Percentiles rank a stretch among this genome's conserved stretches.
phyloP scores from a whole-genome alignment of 768 basidiomycete species.

The Termitomyces sp. region DNA sequence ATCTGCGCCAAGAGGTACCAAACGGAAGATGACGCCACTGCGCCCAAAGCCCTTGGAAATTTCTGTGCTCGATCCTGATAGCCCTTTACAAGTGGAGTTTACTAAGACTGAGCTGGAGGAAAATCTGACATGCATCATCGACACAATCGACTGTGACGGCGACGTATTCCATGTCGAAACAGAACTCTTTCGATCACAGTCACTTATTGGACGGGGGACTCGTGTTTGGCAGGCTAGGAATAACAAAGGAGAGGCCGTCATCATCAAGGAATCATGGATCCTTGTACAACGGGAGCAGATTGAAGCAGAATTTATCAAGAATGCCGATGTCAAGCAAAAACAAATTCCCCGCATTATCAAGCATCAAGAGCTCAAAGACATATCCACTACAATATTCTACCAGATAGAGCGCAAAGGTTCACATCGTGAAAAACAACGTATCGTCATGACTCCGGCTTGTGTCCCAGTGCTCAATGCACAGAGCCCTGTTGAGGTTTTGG shows the following conservation, averaged over 20 bases:
- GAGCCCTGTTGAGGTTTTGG: neutral
- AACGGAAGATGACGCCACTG: neutral
- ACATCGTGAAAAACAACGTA: neutral
- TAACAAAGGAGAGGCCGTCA: neutral
- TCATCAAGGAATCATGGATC: constrained; percentile 6
- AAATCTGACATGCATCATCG: neutral
- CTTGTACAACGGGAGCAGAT: neutral
- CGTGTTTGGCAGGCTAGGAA: neutral
- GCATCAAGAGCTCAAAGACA: neutral
- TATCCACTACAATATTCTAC: neutral
- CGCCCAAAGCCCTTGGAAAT: neutral
- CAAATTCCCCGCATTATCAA: neutral
- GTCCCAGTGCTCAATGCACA: neutral
- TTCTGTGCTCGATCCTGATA: neutral
- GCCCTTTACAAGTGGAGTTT: neutral
- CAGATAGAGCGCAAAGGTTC: too few relatives aligned
- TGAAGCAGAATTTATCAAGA: neutral
- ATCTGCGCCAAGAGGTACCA: neutral
- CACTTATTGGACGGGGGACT: neutral
- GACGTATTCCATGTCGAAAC: neutral
- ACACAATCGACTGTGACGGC: neutral
- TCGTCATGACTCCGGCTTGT: neutral
- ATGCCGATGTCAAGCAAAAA: neutral
- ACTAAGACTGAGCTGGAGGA: neutral
- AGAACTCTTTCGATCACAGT: neutral